A percentile compares a stretch with the other conserved stretches of the same genome.
phyloP scores from a whole-genome alignment of 352 stramenopile genomes.

The Pythium plurisporium region DNA sequence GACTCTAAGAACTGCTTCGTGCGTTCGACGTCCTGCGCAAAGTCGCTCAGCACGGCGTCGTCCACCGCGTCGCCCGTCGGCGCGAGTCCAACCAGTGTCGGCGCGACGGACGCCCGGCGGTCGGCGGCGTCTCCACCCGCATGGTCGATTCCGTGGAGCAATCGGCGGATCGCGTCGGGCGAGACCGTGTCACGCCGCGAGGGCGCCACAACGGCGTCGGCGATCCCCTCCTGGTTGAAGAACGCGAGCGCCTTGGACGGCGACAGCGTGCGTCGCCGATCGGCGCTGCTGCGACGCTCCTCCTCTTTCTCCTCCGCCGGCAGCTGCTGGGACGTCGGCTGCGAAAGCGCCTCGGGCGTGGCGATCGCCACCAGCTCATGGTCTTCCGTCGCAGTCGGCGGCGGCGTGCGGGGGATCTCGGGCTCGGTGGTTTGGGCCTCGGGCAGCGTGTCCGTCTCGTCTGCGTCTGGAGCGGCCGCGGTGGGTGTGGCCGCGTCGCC shows the following conservation, averaged over 20 bases:
- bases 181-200: slow-evolving; percentile 29
- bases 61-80: not conserved
- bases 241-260: slow-evolving; percentile 37
- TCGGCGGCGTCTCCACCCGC: slow-evolving; percentile 2
- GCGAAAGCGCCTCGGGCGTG: slow-evolving; percentile 29
- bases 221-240: slow-evolving; percentile 16
- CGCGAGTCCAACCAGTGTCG: not conserved
- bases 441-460: not conserved
- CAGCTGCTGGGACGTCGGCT: not conserved
- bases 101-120: slow-evolving; percentile 5
- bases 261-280: slow-evolving; percentile 35
- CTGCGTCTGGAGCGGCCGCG: not conserved
- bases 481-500: slow-evolving; percentile 14
- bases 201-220: slow-evolving; percentile 2
- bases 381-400: not conserved
- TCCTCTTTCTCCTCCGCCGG: too few relatives aligned
- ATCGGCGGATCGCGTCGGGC: slow-evolving; percentile 23
- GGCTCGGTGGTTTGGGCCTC: too few relatives aligned
- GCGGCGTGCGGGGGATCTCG: too few relatives aligned
- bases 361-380: slow-evolving; percentile 21
- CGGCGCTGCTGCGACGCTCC: slow-evolving; percentile 4
- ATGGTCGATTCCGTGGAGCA: slow-evolving; percentile 14
- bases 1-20: slow-evolving; percentile 20
- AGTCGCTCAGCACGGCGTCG: slow-evolving; percentile 7
- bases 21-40: slow-evolving; percentile 5